Percentiles rank a stretch among this genome's conserved stretches.
These are phyloP conservation scores for Starmera dryadoides DNA, from an alignment of 805 yeast species.

Conservation along the genomic window DNA sequence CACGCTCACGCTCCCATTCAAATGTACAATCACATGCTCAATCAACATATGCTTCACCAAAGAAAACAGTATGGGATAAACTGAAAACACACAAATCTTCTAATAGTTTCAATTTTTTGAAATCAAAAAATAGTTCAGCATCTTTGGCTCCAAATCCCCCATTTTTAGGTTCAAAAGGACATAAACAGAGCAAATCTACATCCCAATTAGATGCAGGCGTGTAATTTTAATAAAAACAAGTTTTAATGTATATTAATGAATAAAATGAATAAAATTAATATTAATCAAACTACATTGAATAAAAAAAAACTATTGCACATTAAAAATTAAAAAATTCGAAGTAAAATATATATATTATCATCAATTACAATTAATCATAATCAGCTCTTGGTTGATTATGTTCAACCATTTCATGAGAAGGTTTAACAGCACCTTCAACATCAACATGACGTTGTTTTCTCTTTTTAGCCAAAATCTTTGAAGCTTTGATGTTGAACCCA, in stretches of 20 bases:
- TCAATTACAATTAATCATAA: neutral
- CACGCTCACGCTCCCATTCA: neutral
- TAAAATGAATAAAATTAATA: neutral
- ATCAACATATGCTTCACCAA: too few relatives aligned
- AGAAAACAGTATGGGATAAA: too few relatives aligned
- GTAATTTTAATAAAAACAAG: too few relatives aligned
- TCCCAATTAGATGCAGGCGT: neutral
- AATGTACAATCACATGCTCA: neutral
- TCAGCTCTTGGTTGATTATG: constrained; percentile 4
- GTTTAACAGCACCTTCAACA: constrained; percentile 17
- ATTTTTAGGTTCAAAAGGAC: too few relatives aligned
- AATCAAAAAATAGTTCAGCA: too few relatives aligned
- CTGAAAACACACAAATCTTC: neutral
- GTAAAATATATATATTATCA: neutral
- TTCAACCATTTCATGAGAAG: constrained; percentile 21
- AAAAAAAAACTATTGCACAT: neutral
- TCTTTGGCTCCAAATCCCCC: too few relatives aligned
- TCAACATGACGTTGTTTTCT: constrained; percentile 19
- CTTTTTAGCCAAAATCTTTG: constrained; percentile 47
- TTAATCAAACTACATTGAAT: neutral
- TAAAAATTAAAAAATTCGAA: neutral
- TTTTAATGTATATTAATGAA: neutral
- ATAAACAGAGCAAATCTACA: neutral
- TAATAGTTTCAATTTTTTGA: neutral
- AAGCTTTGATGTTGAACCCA: constrained; percentile 79